phyloP scores from a whole-genome alignment of 192 early-diverging fungal genomes.

The Coemansia sp. region DNA sequence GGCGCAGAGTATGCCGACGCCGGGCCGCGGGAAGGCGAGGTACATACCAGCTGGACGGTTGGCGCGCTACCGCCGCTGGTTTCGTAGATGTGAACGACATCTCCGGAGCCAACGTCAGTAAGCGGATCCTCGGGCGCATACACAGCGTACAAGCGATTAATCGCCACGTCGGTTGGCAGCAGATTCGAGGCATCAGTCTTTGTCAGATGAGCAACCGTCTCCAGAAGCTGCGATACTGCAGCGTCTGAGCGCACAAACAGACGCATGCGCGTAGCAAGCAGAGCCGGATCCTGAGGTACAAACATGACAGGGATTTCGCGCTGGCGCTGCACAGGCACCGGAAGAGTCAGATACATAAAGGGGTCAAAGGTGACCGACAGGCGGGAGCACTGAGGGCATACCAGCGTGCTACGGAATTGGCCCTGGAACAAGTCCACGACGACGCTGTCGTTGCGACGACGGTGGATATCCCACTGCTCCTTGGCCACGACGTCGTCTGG shows the following conservation, averaged over 20 bases:
- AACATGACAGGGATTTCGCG: constrained; percentile 57
- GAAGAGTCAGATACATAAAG: constrained; percentile 75
- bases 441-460: constrained; percentile 73
- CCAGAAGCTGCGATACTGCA: constrained; percentile 60
- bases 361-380: constrained; percentile 81
- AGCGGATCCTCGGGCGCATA: constrained; percentile 29
- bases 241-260: constrained; percentile 67
- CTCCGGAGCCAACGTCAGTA: constrained; percentile 23
- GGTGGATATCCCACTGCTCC: constrained; percentile 74
- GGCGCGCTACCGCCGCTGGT: constrained; percentile 11
- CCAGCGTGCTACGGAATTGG: constrained; percentile 63
- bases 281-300: constrained; percentile 36
- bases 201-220: constrained; percentile 57
- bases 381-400: constrained; percentile 57
- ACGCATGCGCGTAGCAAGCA: constrained; percentile 49
- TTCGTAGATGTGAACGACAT: constrained; percentile 45
- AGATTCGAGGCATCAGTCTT: constrained; percentile 11
- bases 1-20: constrained; percentile 23
- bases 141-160: constrained; percentile 29
- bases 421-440: constrained; percentile 79
- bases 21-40: not conserved
- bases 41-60: constrained; percentile 38
- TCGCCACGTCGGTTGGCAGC: constrained; percentile 34
- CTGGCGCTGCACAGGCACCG: constrained; percentile 71
- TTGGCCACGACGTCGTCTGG: constrained; percentile 68